Percentiles rank a stretch among this genome's conserved stretches.
Evolutionary conservation across 306 rosid genomes (phyloP).

Genomic region (Cotoneaster glaucophyllus): DNA sequence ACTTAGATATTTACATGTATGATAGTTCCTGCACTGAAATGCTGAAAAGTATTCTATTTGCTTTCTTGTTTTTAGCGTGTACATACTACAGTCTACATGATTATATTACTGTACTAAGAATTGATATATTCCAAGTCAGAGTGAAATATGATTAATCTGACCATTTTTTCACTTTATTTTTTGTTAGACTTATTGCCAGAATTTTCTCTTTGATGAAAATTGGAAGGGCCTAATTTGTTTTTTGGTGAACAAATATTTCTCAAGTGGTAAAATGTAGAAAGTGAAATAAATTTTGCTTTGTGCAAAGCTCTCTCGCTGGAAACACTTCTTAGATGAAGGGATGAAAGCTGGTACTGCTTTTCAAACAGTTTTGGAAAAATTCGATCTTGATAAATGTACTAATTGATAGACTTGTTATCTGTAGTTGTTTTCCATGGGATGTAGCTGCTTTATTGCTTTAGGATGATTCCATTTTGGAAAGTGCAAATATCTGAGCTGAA

Average conservation of each 20-base stretch:
- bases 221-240: slow-evolving; percentile 8
- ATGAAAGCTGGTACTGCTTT: slow-evolving; percentile 26
- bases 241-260: slow-evolving; percentile 13
- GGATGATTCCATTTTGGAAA: slow-evolving; percentile 29
- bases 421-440: slow-evolving; percentile 27
- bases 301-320: slow-evolving; percentile 22
- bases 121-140: slow-evolving; percentile 7
- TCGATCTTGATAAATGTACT: slow-evolving; percentile 28
- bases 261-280: slow-evolving; percentile 16
- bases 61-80: neutral
- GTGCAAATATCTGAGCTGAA: slow-evolving; percentile 21
- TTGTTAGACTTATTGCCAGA: slow-evolving; percentile 5
- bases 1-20: slow-evolving; percentile 6
- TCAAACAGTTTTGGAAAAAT: slow-evolving; percentile 20
- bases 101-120: neutral
- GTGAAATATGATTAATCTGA: slow-evolving; percentile 4
- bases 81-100: neutral
- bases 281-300: slow-evolving; percentile 20
- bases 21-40: neutral
- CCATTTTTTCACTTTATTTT: neutral
- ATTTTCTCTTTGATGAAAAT: slow-evolving; percentile 11
- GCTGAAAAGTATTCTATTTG: neutral
- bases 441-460: slow-evolving; percentile 21
- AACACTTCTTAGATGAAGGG: slow-evolving; percentile 25
- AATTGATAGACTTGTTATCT: slow-evolving; percentile 26